These are phyloP conservation scores for Vinca minor DNA, from an alignment of 257 asterid species.

Conservation along the genomic window DNA sequence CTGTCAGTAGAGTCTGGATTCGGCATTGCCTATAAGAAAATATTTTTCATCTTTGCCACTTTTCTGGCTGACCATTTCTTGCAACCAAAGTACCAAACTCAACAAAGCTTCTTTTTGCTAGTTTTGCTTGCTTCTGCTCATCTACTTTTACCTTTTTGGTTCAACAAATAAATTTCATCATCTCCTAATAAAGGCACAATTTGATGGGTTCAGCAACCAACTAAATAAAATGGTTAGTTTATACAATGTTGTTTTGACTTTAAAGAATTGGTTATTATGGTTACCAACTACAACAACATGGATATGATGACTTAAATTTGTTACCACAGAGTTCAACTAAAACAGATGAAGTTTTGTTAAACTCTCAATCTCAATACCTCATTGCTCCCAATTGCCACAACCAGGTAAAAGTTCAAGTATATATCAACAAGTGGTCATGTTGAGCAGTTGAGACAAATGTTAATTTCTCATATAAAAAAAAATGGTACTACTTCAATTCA, in stretches of 20 bases:
- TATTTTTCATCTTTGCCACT: neutral
- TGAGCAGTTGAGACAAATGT: neutral
- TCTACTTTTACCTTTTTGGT: neutral
- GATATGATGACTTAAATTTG: neutral
- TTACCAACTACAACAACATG: conserved; percentile 5
- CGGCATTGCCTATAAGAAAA: no score
- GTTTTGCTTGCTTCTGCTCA: neutral
- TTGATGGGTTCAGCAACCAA: neutral
- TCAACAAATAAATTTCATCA: neutral
- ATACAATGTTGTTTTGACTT: neutral
- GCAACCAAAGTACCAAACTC: neutral
- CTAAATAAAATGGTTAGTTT: neutral
- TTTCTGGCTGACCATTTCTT: neutral
- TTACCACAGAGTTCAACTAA: neutral
- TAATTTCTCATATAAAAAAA: no score
- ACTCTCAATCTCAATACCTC: neutral
- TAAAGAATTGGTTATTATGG: neutral
- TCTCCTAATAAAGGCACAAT: neutral
- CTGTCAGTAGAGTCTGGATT: no score
- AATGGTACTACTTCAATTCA: no score
- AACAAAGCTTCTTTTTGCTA: neutral
- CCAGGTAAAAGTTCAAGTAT: neutral
- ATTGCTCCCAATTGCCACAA: neutral
- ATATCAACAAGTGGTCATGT: neutral
- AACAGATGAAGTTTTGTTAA: conserved; percentile 1